Conservation (phyloP, 1,139 yeast species). For the Meyerozyma carpophila region DNA sequence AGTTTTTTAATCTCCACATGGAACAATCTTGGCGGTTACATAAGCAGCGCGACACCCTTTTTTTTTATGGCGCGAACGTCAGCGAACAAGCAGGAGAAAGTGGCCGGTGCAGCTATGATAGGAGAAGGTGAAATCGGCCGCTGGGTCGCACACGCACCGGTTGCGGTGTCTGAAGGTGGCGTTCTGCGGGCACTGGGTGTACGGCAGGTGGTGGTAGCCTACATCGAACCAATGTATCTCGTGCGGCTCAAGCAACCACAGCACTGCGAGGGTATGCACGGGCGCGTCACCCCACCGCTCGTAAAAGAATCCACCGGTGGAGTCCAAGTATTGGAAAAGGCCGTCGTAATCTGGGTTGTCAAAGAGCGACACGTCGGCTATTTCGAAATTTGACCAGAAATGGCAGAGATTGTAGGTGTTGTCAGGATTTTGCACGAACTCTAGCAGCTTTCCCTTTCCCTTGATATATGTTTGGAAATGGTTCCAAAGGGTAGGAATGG, state of each 20-base stretch:
- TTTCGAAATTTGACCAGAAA: constrained; percentile 37
- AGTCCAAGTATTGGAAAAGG: constrained; percentile 24
- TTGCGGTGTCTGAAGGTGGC: constrained; percentile 10
- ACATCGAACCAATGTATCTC: constrained; percentile 29
- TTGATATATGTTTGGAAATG: constrained; percentile 13
- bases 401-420: constrained; percentile 31
- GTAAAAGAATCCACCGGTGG: constrained; percentile 31
- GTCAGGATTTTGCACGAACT: constrained; percentile 15
- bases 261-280: constrained; percentile 26
- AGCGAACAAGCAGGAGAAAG: constrained; percentile 9
- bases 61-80: too few species aligned
- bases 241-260: constrained; percentile 16
- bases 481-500: constrained; percentile 30
- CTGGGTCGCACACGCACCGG: constrained; percentile 29
- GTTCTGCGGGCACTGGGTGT: constrained; percentile 28
- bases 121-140: constrained; percentile 21
- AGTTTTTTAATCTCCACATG: neutral
- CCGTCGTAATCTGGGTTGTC: constrained; percentile 16
- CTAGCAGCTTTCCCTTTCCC: neutral
- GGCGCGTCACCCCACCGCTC: constrained; percentile 44
- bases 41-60: neutral
- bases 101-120: constrained; percentile 30
- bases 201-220: constrained; percentile 34
- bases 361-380: constrained; percentile 25
- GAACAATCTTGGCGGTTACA: neutral